A percentile compares a stretch with the other conserved stretches of the same genome.
Evolutionary conservation across 495 filamentous ascomycete species (phyloP).

Genomic region (Niebla homalea): DNA sequence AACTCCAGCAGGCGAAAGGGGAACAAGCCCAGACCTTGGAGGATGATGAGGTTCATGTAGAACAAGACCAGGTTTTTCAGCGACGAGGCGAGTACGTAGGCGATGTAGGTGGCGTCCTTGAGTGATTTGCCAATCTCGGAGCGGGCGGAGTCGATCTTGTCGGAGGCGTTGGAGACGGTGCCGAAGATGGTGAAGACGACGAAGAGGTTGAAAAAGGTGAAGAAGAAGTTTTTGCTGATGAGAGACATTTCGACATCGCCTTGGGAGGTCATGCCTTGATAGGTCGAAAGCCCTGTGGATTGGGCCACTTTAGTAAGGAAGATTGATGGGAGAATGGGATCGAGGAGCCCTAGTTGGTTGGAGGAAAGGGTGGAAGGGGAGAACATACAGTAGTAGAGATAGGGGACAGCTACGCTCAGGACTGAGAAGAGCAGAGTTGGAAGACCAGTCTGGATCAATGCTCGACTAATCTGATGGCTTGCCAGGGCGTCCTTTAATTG

Average conservation of each 20-base stretch:
- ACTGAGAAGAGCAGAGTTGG: conserved; percentile 75
- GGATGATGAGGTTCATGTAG: conserved; percentile 88
- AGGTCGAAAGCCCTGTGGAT: conserved; percentile 53
- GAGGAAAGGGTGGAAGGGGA: background rate
- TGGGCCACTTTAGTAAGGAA: background rate
- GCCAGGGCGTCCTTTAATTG: conserved; percentile 54
- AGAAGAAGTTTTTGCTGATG: conserved; percentile 99
- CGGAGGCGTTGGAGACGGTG: conserved; percentile 52
- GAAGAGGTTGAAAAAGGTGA: conserved; percentile 98
- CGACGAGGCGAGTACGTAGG: conserved; percentile 59
- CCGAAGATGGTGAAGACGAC: conserved; percentile 86
- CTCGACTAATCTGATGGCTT: conserved; percentile 49
- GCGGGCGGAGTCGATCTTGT: conserved; percentile 40
- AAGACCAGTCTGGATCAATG: conserved; percentile 74
- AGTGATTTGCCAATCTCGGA: conserved; percentile 57
- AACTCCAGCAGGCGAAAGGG: conserved; percentile 87
- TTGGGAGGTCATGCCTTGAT: conserved; percentile 88
- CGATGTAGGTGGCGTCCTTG: conserved; percentile 65
- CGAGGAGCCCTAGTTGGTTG: background rate
- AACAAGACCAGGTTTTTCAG: conserved; percentile 63
- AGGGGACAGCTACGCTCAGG: conserved; percentile 79
- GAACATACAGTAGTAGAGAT: conserved; percentile 73
- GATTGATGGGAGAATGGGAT: background rate
- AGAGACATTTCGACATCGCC: conserved; percentile 89
- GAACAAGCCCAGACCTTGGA: conserved; percentile 84